phyloP scores from a whole-genome alignment of 352 stramenopile genomes.

The Globisporangium iwayamae region DNA sequence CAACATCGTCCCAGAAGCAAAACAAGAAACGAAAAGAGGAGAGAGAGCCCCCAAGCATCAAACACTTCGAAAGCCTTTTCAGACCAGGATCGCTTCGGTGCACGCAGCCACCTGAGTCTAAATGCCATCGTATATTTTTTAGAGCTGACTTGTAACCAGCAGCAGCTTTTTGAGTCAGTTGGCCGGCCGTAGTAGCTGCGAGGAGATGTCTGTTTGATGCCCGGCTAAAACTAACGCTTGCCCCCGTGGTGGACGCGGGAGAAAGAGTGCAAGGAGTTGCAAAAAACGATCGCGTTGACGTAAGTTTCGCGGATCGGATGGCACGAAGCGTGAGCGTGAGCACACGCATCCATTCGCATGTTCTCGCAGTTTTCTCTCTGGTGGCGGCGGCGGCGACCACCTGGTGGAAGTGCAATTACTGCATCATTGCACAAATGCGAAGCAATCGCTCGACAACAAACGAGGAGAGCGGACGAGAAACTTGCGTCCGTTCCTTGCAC shows the following conservation, averaged over 20 bases:
- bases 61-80: no score
- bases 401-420: no score
- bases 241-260: neutral
- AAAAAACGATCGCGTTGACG: neutral
- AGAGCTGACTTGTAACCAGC: neutral
- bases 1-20: neutral
- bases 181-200: no score
- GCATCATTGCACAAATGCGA: no score
- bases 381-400: no score
- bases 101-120: no score
- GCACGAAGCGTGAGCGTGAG: neutral
- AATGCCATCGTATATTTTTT: no score
- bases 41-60: no score
- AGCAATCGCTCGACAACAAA: no score
- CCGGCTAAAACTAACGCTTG: no score
- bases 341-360: neutral
- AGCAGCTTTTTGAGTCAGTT: neutral
- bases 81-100: no score
- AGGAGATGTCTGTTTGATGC: neutral
- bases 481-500: neutral
- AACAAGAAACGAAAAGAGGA: neutral
- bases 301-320: neutral
- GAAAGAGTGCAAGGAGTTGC: neutral
- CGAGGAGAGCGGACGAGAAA: no score
- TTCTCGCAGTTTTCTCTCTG: neutral